phyloP scores from a whole-genome alignment of 2,329 filamentous ascomycete species.

The Neofusicoccum parvum region DNA sequence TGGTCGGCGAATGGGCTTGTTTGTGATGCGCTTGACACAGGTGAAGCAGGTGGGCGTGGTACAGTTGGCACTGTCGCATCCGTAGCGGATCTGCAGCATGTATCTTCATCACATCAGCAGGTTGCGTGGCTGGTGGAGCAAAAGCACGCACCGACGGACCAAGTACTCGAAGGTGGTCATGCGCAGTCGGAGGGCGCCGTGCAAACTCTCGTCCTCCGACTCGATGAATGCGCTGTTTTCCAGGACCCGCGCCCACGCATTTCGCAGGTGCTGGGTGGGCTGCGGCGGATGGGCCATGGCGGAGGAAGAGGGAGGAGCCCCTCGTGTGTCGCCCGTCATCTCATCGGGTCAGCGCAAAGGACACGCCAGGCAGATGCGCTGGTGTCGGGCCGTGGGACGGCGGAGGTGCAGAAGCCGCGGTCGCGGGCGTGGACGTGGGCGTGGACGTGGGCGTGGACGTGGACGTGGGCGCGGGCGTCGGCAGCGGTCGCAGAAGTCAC shows the following conservation, averaged over 20 bases:
- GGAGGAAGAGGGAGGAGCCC: constrained; percentile 12
- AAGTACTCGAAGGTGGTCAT: constrained; percentile 32
- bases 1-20: constrained; percentile 73
- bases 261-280: neutral
- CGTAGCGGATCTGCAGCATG: constrained; percentile 77
- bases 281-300: constrained; percentile 6
- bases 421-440: neutral
- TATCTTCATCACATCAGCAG: constrained; percentile 57
- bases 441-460: neutral
- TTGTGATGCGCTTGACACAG: constrained; percentile 68
- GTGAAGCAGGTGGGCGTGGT: constrained; percentile 78
- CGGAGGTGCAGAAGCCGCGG: neutral
- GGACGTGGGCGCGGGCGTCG: no score
- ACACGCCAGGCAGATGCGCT: neutral
- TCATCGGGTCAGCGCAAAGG: constrained; percentile 3
- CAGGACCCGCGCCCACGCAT: constrained; percentile 17
- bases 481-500: constrained; percentile 1
- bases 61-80: constrained; percentile 71
- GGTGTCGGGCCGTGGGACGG: neutral
- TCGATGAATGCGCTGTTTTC: neutral
- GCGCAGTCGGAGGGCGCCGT: neutral
- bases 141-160: constrained; percentile 32
- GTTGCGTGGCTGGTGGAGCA: constrained; percentile 19
- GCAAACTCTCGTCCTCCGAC: neutral
- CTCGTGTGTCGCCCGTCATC: constrained; percentile 20